Evolutionary conservation across 2,329 filamentous ascomycete species (phyloP).

Genomic region (Colletotrichum cuscutae): DNA sequence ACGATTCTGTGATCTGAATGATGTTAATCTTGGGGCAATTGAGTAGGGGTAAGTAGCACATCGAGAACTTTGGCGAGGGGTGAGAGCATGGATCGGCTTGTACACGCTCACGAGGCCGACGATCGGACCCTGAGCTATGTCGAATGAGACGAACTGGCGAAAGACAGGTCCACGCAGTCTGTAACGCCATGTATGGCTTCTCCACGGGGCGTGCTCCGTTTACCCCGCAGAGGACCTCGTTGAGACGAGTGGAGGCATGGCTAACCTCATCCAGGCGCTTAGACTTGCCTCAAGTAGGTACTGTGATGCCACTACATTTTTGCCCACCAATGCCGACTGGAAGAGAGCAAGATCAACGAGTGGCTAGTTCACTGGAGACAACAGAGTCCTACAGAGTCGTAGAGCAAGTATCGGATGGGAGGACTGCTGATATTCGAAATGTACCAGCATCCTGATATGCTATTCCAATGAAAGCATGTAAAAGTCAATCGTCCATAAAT

Average conservation of each 20-base stretch:
- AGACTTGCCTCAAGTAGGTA: neutral
- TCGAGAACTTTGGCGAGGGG: too few relatives aligned
- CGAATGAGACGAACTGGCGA: neutral
- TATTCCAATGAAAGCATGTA: neutral
- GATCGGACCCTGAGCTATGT: neutral
- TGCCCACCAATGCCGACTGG: neutral
- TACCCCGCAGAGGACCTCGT: constrained; percentile 17
- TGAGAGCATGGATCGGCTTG: neutral
- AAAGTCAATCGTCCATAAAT: too few relatives aligned
- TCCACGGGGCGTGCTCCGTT: neutral
- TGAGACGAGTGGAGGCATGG: neutral
- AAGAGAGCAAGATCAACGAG: neutral
- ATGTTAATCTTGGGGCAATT: neutral
- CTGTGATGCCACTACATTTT: neutral
- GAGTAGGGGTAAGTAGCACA: neutral
- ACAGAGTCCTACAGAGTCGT: neutral
- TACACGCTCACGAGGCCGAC: neutral
- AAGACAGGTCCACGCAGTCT: neutral
- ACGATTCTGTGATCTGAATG: neutral
- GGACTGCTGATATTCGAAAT: too few relatives aligned
- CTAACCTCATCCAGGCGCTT: neutral
- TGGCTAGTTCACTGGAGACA: neutral
- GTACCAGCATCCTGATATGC: too few relatives aligned
- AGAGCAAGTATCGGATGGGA: too few relatives aligned
- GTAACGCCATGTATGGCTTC: neutral